Evolutionary conservation across 257 asterid genomes (phyloP), one percentile per base, ranked within the genome.

Genomic region (Ilex asprella): DNA sequence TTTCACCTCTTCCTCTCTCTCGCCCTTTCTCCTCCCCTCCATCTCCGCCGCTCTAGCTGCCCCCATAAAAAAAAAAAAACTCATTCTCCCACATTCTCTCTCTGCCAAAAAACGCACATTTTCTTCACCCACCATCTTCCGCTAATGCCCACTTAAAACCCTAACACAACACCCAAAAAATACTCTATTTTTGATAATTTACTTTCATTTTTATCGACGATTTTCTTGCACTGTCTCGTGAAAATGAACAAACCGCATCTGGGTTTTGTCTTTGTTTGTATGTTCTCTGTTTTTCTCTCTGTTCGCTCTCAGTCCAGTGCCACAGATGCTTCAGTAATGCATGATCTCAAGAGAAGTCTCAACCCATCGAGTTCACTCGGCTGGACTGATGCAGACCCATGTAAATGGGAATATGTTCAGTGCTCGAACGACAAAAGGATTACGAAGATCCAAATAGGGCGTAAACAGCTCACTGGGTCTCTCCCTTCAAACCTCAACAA

Each of bases 381-480:
- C 21, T 78, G 84, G 84, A 59, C 4, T 6, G 72, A 44, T 51
- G 3, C 73, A 1, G 60, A 75, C 70, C 72, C 73, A 5, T 75
- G 84, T 7, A 30, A 59, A 0, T 78, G 84, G 84, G 3, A 1
- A 7, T 11, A 56, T 0, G 63, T 75, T 10, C 16, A 13, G 15
- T 78, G 81, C 63, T 30, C 60, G 2, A 60, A 44, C 9, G 63
- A 60, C 14, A 57, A 60, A 0, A 60, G 72, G 16, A 72, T 78
- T 52, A 78, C 59, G 66, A 77, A 82, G 79, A 92, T 89, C 78
- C 96, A 92, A 81, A 79, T 92, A 55, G 86, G 93, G 8, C 8
- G 4, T 5, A 78, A 53, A 65, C 73, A 76, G 7, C 80, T 92
- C 7, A 46, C 14, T 6, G 99, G 99, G 32, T 61, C 85, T 5